phyloP scores from a whole-genome alignment of 2,329 filamentous ascomycete species.

The Botrytis paeoniae region DNA sequence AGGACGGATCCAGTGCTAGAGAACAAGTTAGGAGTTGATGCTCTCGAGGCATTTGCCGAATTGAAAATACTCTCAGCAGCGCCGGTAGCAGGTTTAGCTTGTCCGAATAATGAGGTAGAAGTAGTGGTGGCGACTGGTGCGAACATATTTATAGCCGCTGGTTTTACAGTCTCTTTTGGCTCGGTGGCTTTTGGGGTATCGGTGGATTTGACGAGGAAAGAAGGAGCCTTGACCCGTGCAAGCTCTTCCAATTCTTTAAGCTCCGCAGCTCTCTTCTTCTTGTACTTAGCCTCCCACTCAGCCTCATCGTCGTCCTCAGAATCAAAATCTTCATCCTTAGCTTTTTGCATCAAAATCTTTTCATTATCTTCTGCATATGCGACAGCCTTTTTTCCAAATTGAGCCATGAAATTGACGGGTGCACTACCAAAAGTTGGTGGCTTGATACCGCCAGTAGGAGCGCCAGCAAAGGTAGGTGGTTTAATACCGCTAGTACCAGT shows the following conservation, averaged over 20 bases:
- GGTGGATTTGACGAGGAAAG: slow-evolving; percentile 22
- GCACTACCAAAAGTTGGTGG: slow-evolving; percentile 30
- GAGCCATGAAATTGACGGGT: slow-evolving; percentile 29
- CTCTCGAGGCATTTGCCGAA: slow-evolving; percentile 30
- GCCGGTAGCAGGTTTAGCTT: slow-evolving; percentile 43
- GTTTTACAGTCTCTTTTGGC: slow-evolving; percentile 9
- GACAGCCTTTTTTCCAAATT: slow-evolving; percentile 29
- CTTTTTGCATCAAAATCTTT: slow-evolving; percentile 31
- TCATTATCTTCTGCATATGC: slow-evolving; percentile 30
- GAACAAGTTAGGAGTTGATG: slow-evolving; percentile 32
- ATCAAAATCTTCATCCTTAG: slow-evolving; percentile 35
- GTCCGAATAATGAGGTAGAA: slow-evolving; percentile 26
- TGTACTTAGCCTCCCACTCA: slow-evolving; percentile 31
- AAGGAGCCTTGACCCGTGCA: slow-evolving; percentile 25
- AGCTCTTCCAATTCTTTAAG: slow-evolving; percentile 27
- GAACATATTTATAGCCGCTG: background rate
- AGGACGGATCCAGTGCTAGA: slow-evolving; percentile 32
- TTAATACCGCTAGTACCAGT: slow-evolving; percentile 11
- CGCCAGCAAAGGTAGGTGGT: slow-evolving; percentile 9
- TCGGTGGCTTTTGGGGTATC: slow-evolving; percentile 7
- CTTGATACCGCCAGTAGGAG: slow-evolving; percentile 24
- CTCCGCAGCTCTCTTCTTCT: slow-evolving; percentile 26
- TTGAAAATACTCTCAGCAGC: slow-evolving; percentile 28
- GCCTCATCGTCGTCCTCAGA: slow-evolving; percentile 35
- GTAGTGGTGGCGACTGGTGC: background rate